A percentile compares a stretch with the other conserved stretches of the same genome.
These are phyloP conservation scores for Begonia loranthoides DNA, from an alignment of 306 rosid species.

Conservation along the genomic window DNA sequence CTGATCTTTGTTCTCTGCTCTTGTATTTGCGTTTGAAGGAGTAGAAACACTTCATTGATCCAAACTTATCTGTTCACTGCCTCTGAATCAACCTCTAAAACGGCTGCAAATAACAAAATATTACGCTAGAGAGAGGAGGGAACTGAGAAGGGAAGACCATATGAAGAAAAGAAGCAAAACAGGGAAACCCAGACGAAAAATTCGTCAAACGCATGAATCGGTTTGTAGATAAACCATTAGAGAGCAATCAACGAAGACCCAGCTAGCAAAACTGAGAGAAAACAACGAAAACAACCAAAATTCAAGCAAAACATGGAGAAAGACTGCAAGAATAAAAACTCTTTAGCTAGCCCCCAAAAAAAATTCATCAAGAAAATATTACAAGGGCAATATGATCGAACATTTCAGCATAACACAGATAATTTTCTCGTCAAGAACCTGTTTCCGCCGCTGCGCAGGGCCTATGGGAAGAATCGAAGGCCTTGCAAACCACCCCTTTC, in stretches of 20 bases:
- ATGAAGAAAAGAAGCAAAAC: not conserved
- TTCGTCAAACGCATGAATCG: not conserved
- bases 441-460: not conserved
- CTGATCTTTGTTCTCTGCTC: slow-evolving; percentile 43
- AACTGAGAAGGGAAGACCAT: not conserved
- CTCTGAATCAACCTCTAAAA: too few species aligned
- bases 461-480: not conserved
- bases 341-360: too few species aligned
- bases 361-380: too few species aligned
- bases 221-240: not conserved
- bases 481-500: not conserved
- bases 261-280: not conserved
- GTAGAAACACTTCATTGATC: slow-evolving; percentile 61
- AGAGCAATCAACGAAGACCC: not conserved
- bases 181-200: slow-evolving; percentile 7
- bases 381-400: too few species aligned
- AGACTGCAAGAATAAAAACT: not conserved
- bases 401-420: too few species aligned
- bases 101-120: not conserved
- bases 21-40: slow-evolving; percentile 36
- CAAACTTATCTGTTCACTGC: not conserved
- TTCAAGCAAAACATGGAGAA: not conserved
- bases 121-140: not conserved
- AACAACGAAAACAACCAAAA: not conserved
- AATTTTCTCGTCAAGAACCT: not conserved